Evolutionary conservation across 129 eudicot genomes (phyloP), one percentile per base, ranked within the genome.

Genomic region (Daucus carota): DNA sequence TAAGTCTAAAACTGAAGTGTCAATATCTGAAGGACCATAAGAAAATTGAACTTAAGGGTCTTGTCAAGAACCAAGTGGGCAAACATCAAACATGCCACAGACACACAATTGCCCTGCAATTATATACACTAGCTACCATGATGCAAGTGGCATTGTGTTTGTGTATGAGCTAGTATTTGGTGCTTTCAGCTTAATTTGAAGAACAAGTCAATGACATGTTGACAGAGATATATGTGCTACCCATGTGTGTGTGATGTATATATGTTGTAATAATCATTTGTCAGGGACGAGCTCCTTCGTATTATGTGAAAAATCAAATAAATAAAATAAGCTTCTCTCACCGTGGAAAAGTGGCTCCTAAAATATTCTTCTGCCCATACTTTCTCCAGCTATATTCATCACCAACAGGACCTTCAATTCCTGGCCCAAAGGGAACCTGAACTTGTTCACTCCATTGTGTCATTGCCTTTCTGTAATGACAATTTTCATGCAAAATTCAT

Each of bases 371-470:
- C 80, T 92, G 98, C 46, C 98, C 98, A 80, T 92, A 92, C 81
- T 92, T 92, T 72, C 98, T 92, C 98, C 98, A 92, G 81, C 82
- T 92, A 79, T 79, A 83, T 2, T 92, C 94, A 82, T 92, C 98
- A 81, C 84, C 85, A 76, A 78, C 81, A 73, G 86, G 87, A 38
- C 81, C 86, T 44, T 88, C 91, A 74, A 81, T 70, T 79, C 81
- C 89, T 44, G 73, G 78, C 73, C 82, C 88, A 33, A 83, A 67
- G 57, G 84, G 73, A 46, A 86, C 84, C 24, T 75, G 52, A 48
- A 92, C 89, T 75, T 85, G 88, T 73, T 92, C 90, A 47, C 88
- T 88, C 93, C 96, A 92, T 78, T 73, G 82, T 20, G 81, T 82
- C 77, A 72, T 36, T 75, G 85, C 62, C 83, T 92, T 92, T 80